These are phyloP conservation scores for Posidonia oceanica DNA, from an alignment of 116 monocot species.

Conservation along the genomic window DNA sequence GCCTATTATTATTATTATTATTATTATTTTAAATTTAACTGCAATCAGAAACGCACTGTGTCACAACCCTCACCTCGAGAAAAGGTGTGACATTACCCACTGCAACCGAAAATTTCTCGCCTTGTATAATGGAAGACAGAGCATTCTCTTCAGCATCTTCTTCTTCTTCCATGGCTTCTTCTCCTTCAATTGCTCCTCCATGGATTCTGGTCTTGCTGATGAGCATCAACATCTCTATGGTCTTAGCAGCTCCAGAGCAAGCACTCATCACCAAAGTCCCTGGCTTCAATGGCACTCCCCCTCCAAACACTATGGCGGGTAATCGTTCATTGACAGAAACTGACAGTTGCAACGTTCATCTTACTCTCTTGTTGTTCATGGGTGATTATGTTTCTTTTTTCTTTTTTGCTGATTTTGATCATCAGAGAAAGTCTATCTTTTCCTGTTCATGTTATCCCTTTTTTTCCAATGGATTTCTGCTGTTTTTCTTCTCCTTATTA, in stretches of 20 bases:
- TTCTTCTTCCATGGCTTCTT: not conserved
- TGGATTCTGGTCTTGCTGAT: not conserved
- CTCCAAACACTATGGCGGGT: conserved; percentile 86
- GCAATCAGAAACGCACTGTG: too few relatives aligned
- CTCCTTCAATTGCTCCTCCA: not conserved
- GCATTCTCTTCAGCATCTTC: not conserved
- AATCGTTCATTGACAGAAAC: not conserved
- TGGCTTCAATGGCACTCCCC: conserved; percentile 62
- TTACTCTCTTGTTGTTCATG: not conserved
- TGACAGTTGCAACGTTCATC: not conserved
- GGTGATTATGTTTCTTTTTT: not conserved
- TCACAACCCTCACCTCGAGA: too few relatives aligned
- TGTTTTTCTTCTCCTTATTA: too few relatives aligned
- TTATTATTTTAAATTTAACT: too few relatives aligned
- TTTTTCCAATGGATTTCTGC: too few relatives aligned
- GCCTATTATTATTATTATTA: too few relatives aligned
- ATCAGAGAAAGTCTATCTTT: too few relatives aligned
- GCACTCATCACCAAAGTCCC: conserved; percentile 49
- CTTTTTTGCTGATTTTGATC: not conserved
- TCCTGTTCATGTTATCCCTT: too few relatives aligned
- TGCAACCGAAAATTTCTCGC: too few relatives aligned
- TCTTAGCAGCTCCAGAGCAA: conserved; percentile 34
- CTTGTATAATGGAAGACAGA: not conserved
- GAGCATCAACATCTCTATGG: not conserved
- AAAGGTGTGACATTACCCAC: too few relatives aligned